phyloP scores from a whole-genome alignment of 257 asterid species.

The Solanum rostratum region DNA sequence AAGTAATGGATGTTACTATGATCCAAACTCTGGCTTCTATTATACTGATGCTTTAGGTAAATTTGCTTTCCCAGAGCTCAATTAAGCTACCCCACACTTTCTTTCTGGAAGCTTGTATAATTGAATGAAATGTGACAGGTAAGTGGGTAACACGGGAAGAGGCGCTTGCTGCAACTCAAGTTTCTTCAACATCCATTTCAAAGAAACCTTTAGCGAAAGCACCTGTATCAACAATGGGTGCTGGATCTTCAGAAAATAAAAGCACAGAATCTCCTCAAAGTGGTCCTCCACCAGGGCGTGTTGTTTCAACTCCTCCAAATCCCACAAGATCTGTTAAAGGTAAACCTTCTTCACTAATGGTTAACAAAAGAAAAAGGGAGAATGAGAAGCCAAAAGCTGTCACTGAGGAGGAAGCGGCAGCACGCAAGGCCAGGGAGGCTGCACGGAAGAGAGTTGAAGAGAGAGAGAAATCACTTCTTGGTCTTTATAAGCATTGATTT shows the following conservation, averaged over 20 bases:
- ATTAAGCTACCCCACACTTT: neutral
- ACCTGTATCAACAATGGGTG: slow-evolving; percentile 21
- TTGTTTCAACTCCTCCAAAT: slow-evolving; percentile 54
- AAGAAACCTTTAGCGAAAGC: slow-evolving; percentile 38
- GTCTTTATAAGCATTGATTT: slow-evolving; percentile 22
- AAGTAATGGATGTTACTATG: slow-evolving; percentile 52
- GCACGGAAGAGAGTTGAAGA: slow-evolving; percentile 82
- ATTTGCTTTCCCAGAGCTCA: neutral
- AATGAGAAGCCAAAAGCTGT: slow-evolving; percentile 64
- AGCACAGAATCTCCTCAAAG: slow-evolving; percentile 32
- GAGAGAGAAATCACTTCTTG: slow-evolving; percentile 72
- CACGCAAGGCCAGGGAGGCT: slow-evolving; percentile 85
- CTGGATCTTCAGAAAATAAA: slow-evolving; percentile 25
- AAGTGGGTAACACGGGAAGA: slow-evolving; percentile 88
- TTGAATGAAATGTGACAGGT: slow-evolving; percentile 29
- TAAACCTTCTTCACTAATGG: slow-evolving; percentile 58
- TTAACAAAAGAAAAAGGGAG: slow-evolving; percentile 58
- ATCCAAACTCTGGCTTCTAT: slow-evolving; percentile 95
- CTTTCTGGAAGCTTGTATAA: neutral
- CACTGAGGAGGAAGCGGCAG: slow-evolving; percentile 80
- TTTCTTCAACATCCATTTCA: slow-evolving; percentile 32
- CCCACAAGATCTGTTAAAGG: slow-evolving; percentile 62
- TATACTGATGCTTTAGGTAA: slow-evolving; percentile 80
- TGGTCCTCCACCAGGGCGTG: slow-evolving; percentile 71
- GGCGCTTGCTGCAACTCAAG: slow-evolving; percentile 53